Base-by-base conservation (phyloP, 2,329 filamentous ascomycete species). In the Penicillium frequentans region DNA sequence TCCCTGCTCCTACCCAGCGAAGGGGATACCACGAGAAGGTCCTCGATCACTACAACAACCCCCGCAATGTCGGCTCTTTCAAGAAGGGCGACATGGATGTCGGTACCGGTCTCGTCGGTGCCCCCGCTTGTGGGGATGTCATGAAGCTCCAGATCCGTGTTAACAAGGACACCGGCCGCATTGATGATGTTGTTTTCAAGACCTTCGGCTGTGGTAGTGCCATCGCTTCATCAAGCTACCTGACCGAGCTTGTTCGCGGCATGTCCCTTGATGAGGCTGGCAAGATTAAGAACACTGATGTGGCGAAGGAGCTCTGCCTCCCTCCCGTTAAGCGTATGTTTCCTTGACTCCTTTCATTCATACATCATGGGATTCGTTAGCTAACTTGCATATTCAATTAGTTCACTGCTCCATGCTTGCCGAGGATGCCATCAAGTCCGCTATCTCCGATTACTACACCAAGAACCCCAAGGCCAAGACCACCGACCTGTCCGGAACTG, bases 121-220 rank as follows among this genome's bases (percentile, higher is more conserved):
- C 91, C n/a, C 91, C 91, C 49, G 91, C 91, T 31, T 93, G 90
- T 72, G 91, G 91, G 76, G 91, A 96, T 75, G 91, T 96, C 59
- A 96, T 96, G 90, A 95, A 95, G 77, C 84, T 96, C 33, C 90
- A 96, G 80, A 96, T 96, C 77, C 88, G 91, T 57, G 93, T 97
- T 69, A 92, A 97, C 78, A 90, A 90, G 63, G 83, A 89, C 68
- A 91, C 87, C 70, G 90, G 95, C 75, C 93, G 87, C 67, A 97
- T 97, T 73, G 88, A 87, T 68, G 93, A 97, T 68, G 93, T 96
- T 74, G 95, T 96, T 79, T 97, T 97, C 86, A 97, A 97, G 87
- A 97, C 93, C 0, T 97, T 97, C 73, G 93, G 93, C 51, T 97
- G 93, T 75, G 93, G 93, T 54, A 92, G 88, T 29, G 95, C 95